Conservation (phyloP, 495 filamentous ascomycete genomes). For the Aspergillus steynii region DNA sequence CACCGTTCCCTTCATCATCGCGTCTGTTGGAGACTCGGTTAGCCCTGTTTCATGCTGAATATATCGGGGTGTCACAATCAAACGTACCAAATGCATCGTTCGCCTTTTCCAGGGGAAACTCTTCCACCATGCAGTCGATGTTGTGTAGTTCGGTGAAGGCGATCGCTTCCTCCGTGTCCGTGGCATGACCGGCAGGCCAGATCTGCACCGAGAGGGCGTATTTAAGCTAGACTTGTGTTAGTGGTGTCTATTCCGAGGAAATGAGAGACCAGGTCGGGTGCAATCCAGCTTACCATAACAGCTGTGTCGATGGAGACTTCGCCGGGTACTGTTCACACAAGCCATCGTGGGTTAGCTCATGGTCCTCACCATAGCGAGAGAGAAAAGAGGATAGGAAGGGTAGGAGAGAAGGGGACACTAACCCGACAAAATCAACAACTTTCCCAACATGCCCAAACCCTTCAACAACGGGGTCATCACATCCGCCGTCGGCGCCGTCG, state of each 20-base stretch:
- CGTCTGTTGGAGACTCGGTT: constrained; percentile 22
- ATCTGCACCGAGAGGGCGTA: constrained; percentile 52
- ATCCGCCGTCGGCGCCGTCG: constrained; percentile 61
- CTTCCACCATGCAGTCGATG: constrained; percentile 65
- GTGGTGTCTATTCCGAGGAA: no score
- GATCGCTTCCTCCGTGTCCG: constrained; percentile 68
- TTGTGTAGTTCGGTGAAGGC: constrained; percentile 56
- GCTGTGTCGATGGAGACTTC: constrained; percentile 22
- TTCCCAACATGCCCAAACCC: constrained; percentile 57
- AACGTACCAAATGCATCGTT: constrained; percentile 49
- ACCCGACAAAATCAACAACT: constrained; percentile 57
- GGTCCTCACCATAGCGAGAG: no score
- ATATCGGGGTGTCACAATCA: background rate
- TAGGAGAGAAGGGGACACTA: constrained; percentile 1
- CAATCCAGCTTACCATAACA: constrained; percentile 18
- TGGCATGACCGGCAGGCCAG: constrained; percentile 64
- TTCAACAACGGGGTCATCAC: constrained; percentile 54
- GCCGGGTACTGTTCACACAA: constrained; percentile 21
- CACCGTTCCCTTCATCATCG: constrained; percentile 45
- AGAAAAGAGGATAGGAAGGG: background rate
- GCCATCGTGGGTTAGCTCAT: no score
- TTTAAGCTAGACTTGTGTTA: constrained; percentile 2
- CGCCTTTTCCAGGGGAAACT: constrained; percentile 57
- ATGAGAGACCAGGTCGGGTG: no score
- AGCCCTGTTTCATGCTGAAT: background rate